Base-by-base conservation (phyloP, 352 stramenopile species). In the Phytophthora ramorum region DNA sequence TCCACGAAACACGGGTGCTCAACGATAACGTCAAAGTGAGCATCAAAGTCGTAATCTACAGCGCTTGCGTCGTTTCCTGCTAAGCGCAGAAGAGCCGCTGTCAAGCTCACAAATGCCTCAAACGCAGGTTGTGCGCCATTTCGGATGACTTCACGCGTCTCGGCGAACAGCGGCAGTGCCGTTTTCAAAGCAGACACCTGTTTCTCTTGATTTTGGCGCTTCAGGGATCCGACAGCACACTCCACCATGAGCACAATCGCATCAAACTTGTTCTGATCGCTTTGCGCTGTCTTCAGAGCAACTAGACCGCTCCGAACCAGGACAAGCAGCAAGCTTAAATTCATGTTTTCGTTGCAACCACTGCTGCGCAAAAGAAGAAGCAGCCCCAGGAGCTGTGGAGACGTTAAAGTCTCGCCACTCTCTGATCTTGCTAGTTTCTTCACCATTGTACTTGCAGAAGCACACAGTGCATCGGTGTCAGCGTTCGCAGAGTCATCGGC, bases 31-130 rank as follows among this genome's bases (percentile, higher is more conserved):
- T 68, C 35, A 20, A 87, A 69, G 40, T 86, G 76, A 4, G 62
- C 60, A 19, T 7, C 50, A 63, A 83, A 87, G 34, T 83, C 64
- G 49, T 75, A 84, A n/a, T 75, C 62, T 28, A 61, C 28, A 5
- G 38, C 35, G 13, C 28, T 55, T 3, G 32, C 16, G 14, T 76
- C 65, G 8, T 63, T 64, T n/a, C 46, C 57, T 24, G 63, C 62
- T 2, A 84, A 47, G 47, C 69, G 65, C 8, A 89, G 46, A 8
- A 87, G 61, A 14, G 69, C 61, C 12, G 61, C 46, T 17, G 64
- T 78, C 22, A 87, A 55, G 28, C 40, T 58, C n/a, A 78, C 60
- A 55, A 87, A 85, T 7, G 56, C 48, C 16, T 68, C 34, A 37
- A 76, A 85, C 37, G 51, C 59, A 38, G 48, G 32, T 2, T 32